Conservation (phyloP, 306 rosid species). For the Corylus heterophylla region DNA sequence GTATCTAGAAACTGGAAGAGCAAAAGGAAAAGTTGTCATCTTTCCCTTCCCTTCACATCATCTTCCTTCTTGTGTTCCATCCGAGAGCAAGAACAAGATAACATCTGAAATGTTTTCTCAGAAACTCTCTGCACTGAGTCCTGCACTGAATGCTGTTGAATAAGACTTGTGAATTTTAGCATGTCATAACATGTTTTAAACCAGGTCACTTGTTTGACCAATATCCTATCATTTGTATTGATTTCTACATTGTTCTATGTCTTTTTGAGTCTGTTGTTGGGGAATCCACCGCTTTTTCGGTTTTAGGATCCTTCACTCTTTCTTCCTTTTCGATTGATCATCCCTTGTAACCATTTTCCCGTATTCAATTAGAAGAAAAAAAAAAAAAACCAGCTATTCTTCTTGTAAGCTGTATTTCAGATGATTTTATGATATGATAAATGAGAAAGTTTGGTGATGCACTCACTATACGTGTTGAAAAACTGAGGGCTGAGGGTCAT, state of each 20-base stretch:
- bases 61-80: slow-evolving; percentile 6
- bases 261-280: too few species aligned
- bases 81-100: slow-evolving; percentile 10
- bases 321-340: too few species aligned
- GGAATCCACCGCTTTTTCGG: too few species aligned
- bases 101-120: background rate
- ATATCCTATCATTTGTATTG: too few species aligned
- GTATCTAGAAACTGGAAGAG: slow-evolving; percentile 44
- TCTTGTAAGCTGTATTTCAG: background rate
- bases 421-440: background rate
- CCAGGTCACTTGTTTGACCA: background rate
- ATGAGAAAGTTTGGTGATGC: background rate
- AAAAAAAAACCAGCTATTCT: too few species aligned
- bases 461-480: too few species aligned
- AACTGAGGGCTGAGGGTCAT: too few species aligned
- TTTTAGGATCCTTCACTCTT: too few species aligned
- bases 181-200: background rate
- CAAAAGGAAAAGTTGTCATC: slow-evolving; percentile 48
- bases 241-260: too few species aligned
- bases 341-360: too few species aligned
- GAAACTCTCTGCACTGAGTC: background rate
- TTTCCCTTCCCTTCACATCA: slow-evolving; percentile 16
- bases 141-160: background rate
- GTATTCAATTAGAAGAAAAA: too few species aligned
- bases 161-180: background rate